Evolutionary conservation across 345 rosid species (phyloP), one percentile per base, ranked within the genome.

Genomic region (Eucalyptus curtisii): DNA sequence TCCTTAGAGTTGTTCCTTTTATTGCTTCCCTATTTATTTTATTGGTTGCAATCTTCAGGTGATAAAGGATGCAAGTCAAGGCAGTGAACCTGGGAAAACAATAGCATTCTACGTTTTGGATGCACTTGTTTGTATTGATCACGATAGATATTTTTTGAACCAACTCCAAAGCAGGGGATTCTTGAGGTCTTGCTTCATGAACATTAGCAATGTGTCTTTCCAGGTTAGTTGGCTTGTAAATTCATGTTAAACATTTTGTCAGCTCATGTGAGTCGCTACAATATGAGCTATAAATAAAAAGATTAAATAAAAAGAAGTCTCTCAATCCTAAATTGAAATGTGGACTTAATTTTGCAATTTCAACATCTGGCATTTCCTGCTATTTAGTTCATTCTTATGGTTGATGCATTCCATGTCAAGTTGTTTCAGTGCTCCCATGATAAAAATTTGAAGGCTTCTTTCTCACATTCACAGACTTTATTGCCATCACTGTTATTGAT

Each of bases 131-230:
- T 94, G 98, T 91, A 91, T 96, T 84, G 99, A 97, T 90, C 95
- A 95, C 80, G 98, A 97, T 89, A 95, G 95, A 93, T 96, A 91
- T 91, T 95, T 97, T 91, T 94, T 97, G 86, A 96, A 87, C 90
- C 99, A 97, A 94, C 98, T 97, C 89, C 98, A 97, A 91, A 97
- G 98, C 91, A 95, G 99, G 91, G 99, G 97, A 48, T 96, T 96
- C 92, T 88, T 97, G 89, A 94, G 98, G 64, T 93, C 96, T 86
- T 94, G 96, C 94, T 90, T 97, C 85, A 91, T 89, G 89, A 94
- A 93, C 92, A 95, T 97, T 61, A 94, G 98, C 91, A 95, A 93
- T 91, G 87, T 92, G 92, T 93, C 95, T 40, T 89, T 88, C 91
- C 98, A 95, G 98, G 99, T 97, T 90, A 30, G 87, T 33, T 89